phyloP scores from a whole-genome alignment of 805 yeast genomes.

The Wickerhamiella bombiphila region DNA sequence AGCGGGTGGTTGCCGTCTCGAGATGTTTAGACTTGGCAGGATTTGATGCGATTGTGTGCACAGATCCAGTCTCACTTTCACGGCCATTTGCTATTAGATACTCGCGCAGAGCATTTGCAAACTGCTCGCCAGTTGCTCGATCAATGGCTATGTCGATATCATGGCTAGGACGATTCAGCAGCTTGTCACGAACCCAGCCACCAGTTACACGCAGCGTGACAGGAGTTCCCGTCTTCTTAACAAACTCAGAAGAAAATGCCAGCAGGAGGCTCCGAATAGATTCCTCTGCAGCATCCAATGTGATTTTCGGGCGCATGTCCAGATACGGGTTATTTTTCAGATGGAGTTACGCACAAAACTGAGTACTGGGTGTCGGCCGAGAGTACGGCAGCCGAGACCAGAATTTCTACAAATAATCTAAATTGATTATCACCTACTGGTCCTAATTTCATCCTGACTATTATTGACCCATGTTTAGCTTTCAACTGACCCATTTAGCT shows the following conservation, averaged over 20 bases:
- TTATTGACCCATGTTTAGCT: too few species aligned
- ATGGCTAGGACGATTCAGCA: conserved; percentile 63
- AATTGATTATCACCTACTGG: too few species aligned
- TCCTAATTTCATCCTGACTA: too few species aligned
- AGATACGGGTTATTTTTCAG: too few species aligned
- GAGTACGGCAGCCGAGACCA: too few species aligned
- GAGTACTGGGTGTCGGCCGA: too few species aligned
- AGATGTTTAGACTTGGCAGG: conserved; percentile 94
- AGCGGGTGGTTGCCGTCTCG: conserved; percentile 87
- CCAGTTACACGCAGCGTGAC: conserved; percentile 74
- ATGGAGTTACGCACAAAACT: too few species aligned
- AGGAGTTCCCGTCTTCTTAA: conserved; percentile 10
- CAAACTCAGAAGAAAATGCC: conserved; percentile 20
- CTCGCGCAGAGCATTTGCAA: conserved; percentile 51
- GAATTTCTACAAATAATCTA: too few species aligned
- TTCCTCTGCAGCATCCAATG: conserved; percentile 21
- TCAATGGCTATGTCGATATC: conserved; percentile 91
- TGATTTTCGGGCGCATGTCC: conserved; percentile 11
- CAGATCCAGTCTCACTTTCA: conserved; percentile 21
- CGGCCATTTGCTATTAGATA: conserved; percentile 26
- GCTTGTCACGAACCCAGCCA: conserved; percentile 96
- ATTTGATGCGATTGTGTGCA: conserved; percentile 77
- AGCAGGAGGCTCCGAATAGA: conserved; percentile 21
- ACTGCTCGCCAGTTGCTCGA: conserved; percentile 67
- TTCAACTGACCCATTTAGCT: too few species aligned